phyloP scores from a whole-genome alignment of 2,329 filamentous ascomycete species.

The Fusarium staphyleae region DNA sequence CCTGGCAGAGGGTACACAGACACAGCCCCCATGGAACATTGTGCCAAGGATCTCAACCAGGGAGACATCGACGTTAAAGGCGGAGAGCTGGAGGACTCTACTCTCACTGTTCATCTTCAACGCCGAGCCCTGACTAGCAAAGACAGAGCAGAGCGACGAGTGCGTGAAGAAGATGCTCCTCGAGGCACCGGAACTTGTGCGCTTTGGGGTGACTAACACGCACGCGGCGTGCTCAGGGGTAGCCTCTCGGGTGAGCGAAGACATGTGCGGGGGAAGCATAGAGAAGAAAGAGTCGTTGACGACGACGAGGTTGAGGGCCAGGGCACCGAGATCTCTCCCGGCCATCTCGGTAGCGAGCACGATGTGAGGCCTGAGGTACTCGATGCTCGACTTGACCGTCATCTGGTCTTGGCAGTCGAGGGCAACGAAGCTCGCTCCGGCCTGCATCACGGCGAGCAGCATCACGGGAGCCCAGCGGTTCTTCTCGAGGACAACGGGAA shows the following conservation, averaged over 20 bases:
- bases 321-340: constrained; percentile 49
- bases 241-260: constrained; percentile 43
- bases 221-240: constrained; percentile 61
- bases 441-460: constrained; percentile 72
- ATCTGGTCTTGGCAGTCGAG: constrained; percentile 55
- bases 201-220: constrained; percentile 64
- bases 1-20: constrained; percentile 62
- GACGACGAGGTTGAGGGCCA: constrained; percentile 51
- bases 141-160: constrained; percentile 61
- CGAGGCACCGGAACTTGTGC: constrained; percentile 49
- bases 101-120: constrained; percentile 58
- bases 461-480: constrained; percentile 72
- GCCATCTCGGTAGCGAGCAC: constrained; percentile 55
- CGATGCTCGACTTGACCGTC: constrained; percentile 52
- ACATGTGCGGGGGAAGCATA: constrained; percentile 44
- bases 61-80: constrained; percentile 61
- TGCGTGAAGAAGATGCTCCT: constrained; percentile 71
- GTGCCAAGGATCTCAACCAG: constrained; percentile 60
- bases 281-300: constrained; percentile 53
- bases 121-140: constrained; percentile 58
- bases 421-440: constrained; percentile 59
- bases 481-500: constrained; percentile 75
- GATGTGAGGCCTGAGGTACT: constrained; percentile 53
- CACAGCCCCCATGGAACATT: constrained; percentile 62
- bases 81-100: constrained; percentile 63